Evolutionary conservation across 2,329 filamentous ascomycete genomes (phyloP).

Genomic region (Paecilomyces dactylethromorphus): DNA sequence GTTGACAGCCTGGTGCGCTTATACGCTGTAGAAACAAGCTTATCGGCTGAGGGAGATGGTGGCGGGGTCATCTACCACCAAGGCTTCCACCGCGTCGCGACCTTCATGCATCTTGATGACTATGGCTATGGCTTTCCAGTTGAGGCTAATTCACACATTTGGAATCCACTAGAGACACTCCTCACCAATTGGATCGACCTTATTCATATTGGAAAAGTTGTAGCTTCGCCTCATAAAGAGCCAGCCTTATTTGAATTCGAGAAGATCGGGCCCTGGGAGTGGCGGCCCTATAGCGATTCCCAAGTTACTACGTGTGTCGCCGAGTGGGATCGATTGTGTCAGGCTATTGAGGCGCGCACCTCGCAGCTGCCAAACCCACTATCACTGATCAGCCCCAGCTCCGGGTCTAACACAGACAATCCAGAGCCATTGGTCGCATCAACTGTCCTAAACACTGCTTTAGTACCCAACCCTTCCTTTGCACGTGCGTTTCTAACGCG

Average conservation of each 20-base stretch:
- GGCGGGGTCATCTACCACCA: constrained; percentile 24
- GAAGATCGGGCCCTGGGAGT: constrained; percentile 20
- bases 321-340: constrained; percentile 13
- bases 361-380: constrained; percentile 5
- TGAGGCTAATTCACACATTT: constrained; percentile 11
- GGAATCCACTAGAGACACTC: constrained; percentile 19
- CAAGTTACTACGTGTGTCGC: constrained; percentile 17
- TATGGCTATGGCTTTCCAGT: constrained; percentile 9
- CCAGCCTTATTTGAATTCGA: constrained; percentile 11
- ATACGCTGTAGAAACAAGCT: constrained; percentile 8
- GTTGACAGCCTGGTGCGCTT: constrained; percentile 17
- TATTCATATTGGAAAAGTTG: constrained; percentile 14
- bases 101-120: constrained; percentile 7
- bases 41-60: constrained; percentile 10
- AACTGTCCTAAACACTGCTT: constrained; percentile 7
- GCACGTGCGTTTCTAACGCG: constrained; percentile 13
- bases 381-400: constrained; percentile 3
- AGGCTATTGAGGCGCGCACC: constrained; percentile 21
- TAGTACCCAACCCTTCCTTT: constrained; percentile 9
- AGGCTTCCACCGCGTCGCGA: constrained; percentile 5
- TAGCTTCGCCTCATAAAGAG: constrained; percentile 5
- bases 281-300: constrained; percentile 20
- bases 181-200: constrained; percentile 17
- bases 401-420: constrained; percentile 5
- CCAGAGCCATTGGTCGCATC: constrained; percentile 7